Base-by-base conservation (phyloP, 1,284 basidiomycete genomes). In the Ustilago nuda region DNA sequence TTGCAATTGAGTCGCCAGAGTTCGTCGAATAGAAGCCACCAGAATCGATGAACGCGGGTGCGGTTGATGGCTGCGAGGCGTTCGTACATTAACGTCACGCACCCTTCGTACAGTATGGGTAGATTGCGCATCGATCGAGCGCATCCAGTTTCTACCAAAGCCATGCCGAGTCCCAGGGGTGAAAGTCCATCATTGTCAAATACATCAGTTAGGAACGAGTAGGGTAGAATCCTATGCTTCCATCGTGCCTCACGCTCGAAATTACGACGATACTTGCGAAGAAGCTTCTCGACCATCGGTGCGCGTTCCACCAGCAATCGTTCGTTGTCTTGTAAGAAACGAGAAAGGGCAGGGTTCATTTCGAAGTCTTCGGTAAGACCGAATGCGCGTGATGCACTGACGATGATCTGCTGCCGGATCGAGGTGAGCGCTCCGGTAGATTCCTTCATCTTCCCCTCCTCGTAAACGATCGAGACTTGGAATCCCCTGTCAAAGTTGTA, bases 11-110 rank as follows among this genome's bases (percentile, higher is more conserved):
- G 64, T 8, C 80, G 59, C 75, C 63, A 78, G 55, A 81, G 27
- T 84, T 90, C 78, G 69, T 92, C 92, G 91, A 92, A 94, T 79
- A 92, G 90, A 8, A 93, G 88, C 83, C 92, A 93, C 92, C 93
- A 94, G 91, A 92, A 93, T 1, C 90, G 89, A n/a, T 89, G 87
- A 0, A 90, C 86, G 71, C 89, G 87, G 1, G 89, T 89, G 0
- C 80, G 82, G 1, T 89, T 87, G 46, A 92, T 90, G n/a, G 87
- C 87, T 8, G 86, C 78, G 66, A 91, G 87, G 30, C 92, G 88
- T 59, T 90, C 88, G 82, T 91, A 90, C 11, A 90, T 88, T n/a
- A 88, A 87, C 60, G 85, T 86, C 50, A 93, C 88, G 0, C 89
- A 87, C 32, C 85, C 87, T 65, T 89, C 87, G 78, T 88, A 90